Base-by-base conservation (phyloP, 2,329 filamentous ascomycete genomes). In the Fusarium acutatum region DNA sequence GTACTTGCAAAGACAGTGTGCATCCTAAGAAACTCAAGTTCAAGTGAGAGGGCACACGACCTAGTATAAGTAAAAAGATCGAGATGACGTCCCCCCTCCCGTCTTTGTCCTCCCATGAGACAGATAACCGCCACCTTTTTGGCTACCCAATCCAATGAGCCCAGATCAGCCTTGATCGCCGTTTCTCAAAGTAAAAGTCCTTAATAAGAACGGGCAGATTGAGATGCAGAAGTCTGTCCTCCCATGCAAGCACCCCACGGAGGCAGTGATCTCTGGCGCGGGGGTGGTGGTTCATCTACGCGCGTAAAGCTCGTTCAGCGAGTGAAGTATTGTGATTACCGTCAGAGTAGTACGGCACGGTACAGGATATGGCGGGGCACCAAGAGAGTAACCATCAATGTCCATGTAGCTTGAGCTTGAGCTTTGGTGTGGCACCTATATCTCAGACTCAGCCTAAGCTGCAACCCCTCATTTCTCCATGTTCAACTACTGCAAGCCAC, bases 381-480 rank as follows among this genome's bases (percentile, higher is more conserved):
- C 37, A 59, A 20, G 52, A 62, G 41, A 34, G 52, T 72, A 65
- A 54, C 60, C 65, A 62, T 70, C 56, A 69, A 54, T 50, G 52
- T 54, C 47, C 46, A 22, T 26, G n/a, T 41, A 54, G 40, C 50
- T 69, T 41, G 56, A 37, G 40, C 60, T 62, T 41, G 54, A 37
- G 40, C 40, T 58, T 47, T 52, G 38, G 46, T 30, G 57, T 44
- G 61, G 41, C 47, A 59, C 43, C 34, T 54, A 22, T 67, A 68
- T 46, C 59, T 64, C 40, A 62, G 35, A 58, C 54, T 58, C 54
- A 60, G 35, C 59, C 60, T 41, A 67, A 62, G 57, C 56, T 62
- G 56, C 65, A 69, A 70, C 76, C 75, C 76, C 76, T 78, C 76
- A 71, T 78, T 77, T 77, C 76, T 73, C 75, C 76, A 66, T 73